Percentiles rank a stretch among this genome's conserved stretches.
These are phyloP conservation scores for Arthroderma uncinatum DNA, from an alignment of 2,329 filamentous ascomycete species.

Conservation along the genomic window DNA sequence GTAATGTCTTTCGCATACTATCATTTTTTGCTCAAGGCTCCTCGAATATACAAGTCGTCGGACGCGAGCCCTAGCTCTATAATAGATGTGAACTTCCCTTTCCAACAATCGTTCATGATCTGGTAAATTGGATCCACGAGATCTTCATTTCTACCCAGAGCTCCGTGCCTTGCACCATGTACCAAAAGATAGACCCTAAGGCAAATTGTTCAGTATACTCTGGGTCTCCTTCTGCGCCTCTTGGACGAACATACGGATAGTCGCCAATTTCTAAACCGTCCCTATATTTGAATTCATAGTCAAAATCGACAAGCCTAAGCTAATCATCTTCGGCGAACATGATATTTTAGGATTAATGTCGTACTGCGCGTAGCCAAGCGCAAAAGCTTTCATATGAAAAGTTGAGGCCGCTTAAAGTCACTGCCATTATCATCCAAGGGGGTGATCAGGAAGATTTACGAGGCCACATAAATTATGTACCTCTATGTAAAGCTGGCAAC, in stretches of 20 bases:
- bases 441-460: too few species aligned
- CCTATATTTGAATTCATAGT: constrained; percentile 7
- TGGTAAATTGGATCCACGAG: not conserved
- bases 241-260: constrained; percentile 7
- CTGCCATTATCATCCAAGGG: too few species aligned
- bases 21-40: too few species aligned
- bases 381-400: too few species aligned
- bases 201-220: constrained; percentile 12
- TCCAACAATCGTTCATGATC: not conserved
- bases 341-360: too few species aligned
- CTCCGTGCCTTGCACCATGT: not conserved
- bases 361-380: too few species aligned
- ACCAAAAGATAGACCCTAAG: constrained; percentile 10
- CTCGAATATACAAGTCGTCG: too few species aligned
- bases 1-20: too few species aligned
- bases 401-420: too few species aligned
- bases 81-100: not conserved
- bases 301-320: constrained; percentile 16
- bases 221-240: constrained; percentile 1
- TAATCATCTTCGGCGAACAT: constrained; percentile 14
- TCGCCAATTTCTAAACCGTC: not conserved
- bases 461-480: too few species aligned
- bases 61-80: not conserved
- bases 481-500: too few species aligned
- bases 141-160: not conserved